These are phyloP conservation scores for Clitocybe nebularis DNA, from an alignment of 1,284 basidiomycete species.

Conservation along the genomic window DNA sequence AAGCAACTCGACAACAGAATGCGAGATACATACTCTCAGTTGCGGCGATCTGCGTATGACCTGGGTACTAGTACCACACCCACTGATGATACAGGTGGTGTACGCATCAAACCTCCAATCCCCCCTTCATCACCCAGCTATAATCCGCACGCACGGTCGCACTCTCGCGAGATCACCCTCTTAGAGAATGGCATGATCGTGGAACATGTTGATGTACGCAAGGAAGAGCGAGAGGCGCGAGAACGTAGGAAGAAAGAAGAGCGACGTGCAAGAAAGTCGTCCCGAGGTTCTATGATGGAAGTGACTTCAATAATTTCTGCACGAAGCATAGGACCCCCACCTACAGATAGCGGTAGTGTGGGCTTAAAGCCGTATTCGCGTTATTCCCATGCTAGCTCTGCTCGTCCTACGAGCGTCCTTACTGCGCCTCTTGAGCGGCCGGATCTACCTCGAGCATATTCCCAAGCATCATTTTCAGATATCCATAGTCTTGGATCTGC, in stretches of 20 bases:
- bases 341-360: slow-evolving; percentile 59
- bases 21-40: slow-evolving; percentile 73
- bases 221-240: slow-evolving; percentile 69
- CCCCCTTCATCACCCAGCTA: slow-evolving; percentile 35
- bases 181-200: slow-evolving; percentile 85
- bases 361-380: slow-evolving; percentile 51
- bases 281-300: slow-evolving; percentile 62
- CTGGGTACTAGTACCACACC: slow-evolving; percentile 42
- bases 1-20: slow-evolving; percentile 68
- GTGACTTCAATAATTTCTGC: slow-evolving; percentile 68
- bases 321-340: slow-evolving; percentile 45
- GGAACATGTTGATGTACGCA: slow-evolving; percentile 79
- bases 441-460: slow-evolving; percentile 60
- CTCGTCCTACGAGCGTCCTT: slow-evolving; percentile 61
- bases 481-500: slow-evolving; percentile 64
- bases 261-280: slow-evolving; percentile 67
- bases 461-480: slow-evolving; percentile 75
- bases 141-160: slow-evolving; percentile 39
- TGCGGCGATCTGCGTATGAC: slow-evolving; percentile 74
- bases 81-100: slow-evolving; percentile 52
- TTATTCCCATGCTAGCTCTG: slow-evolving; percentile 54
- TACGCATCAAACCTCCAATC: slow-evolving; percentile 63
- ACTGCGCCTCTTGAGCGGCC: slow-evolving; percentile 57
- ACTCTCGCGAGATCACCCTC: slow-evolving; percentile 71
- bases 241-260: slow-evolving; percentile 68